Base-by-base conservation (phyloP, 2,329 filamentous ascomycete genomes). In the Setomelanomma holmii region DNA sequence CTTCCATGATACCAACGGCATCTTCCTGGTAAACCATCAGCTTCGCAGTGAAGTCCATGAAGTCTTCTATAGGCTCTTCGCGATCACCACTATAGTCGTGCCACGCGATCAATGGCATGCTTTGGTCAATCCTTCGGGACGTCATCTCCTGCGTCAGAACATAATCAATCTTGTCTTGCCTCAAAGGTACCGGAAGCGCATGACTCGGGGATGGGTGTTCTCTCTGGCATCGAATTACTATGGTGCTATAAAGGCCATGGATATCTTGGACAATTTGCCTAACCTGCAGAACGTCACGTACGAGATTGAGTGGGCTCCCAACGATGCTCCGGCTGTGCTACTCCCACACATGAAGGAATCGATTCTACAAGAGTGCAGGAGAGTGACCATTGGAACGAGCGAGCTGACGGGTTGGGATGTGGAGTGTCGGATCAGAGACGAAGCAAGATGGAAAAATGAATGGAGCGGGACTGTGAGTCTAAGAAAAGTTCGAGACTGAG, bases 21-120 rank as follows among this genome's bases (percentile, higher is more conserved):
- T 49, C 19, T 10, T 49, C 3, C 30, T 41, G 8, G 27, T 19
- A 3, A 49, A 24, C n/a, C 38, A 27, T 14, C 30, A 35, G 34
- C 24, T 42, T 6, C 45, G 45, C 23, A 23, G 10, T 5, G 45
- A 49, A 24, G 20, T 27, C n/a, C 24, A 41, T 3, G 38, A 49
- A 3, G 12, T 27, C 16, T 16, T 49, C 8, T 30, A 46, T 14
- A 16, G 43, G 16, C 1, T 21, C 10, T 11, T 43, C n/a, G 14
- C 43, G 8, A 17, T 7, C 4, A 39, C 43, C 1, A 40, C 34
- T 12, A 30, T 40, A 16, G 34, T 46, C 5, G n/a, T 5, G 17
- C 22, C 33, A 19, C 21, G 16, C 14, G 8, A 27, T 6, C 7
- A 14, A 6, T n/a, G 14, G 2, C 6, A 39, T 8, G 7, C 33